Evolutionary conservation across 75 land plant species (phyloP).

Genomic region (Larix kaempferi): DNA sequence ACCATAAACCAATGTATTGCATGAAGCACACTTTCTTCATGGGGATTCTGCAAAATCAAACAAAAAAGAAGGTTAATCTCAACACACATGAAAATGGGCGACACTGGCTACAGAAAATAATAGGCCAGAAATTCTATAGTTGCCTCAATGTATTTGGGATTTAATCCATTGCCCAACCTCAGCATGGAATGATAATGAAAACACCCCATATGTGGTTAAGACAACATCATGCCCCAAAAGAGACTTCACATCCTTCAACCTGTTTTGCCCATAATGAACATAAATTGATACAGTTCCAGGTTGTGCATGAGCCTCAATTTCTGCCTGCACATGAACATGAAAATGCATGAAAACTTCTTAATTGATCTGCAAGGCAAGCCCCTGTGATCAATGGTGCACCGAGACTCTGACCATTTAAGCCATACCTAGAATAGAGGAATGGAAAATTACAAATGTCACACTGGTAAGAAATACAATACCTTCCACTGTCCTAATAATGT

Average conservation of each 20-base stretch:
- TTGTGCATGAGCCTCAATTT: constrained; percentile 65
- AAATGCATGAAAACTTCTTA: not conserved
- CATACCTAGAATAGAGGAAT: not conserved
- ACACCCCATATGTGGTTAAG: constrained; percentile 82
- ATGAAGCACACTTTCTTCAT: constrained; percentile 58
- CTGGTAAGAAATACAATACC: constrained; percentile 25
- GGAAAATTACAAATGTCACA: not conserved
- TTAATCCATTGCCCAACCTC: not conserved
- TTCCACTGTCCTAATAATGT: constrained; percentile 92
- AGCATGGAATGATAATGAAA: constrained; percentile 44
- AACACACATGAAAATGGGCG: too few relatives aligned
- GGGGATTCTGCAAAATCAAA: constrained; percentile 15
- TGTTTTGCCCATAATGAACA: constrained; percentile 71
- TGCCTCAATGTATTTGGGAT: not conserved
- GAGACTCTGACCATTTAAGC: not conserved
- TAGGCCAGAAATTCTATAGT: not conserved
- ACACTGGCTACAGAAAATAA: not conserved
- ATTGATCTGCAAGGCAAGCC: too few relatives aligned
- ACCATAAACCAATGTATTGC: constrained; percentile 73
- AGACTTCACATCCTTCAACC: constrained; percentile 33
- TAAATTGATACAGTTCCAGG: constrained; percentile 66
- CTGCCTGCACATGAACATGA: constrained; percentile 43
- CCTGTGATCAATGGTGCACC: not conserved
- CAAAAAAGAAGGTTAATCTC: not conserved
- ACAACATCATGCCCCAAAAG: constrained; percentile 65